A percentile compares a stretch with the other conserved stretches of the same genome.
phyloP scores from a whole-genome alignment of 805 yeast species.

The Kodamaea kaohsiungensis region DNA sequence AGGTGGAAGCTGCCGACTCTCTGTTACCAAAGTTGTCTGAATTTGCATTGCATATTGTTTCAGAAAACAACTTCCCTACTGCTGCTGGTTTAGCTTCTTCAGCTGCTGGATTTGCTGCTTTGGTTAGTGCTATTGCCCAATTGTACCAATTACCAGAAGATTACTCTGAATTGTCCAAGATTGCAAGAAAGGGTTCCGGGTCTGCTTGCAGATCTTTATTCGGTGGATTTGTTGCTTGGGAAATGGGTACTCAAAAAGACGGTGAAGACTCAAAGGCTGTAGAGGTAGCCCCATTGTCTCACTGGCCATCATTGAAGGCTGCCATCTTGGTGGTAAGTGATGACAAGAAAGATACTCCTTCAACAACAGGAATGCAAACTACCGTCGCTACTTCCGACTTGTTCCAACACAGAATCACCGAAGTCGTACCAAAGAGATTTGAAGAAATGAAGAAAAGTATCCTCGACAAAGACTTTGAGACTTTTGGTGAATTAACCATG shows the following conservation, averaged over 20 bases:
- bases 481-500: constrained; percentile 91
- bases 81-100: constrained; percentile 98
- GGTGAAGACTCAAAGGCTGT: constrained; percentile 97
- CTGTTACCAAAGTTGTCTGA: constrained; percentile 60
- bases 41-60: constrained; percentile 74
- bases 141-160: constrained; percentile 84
- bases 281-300: constrained; percentile 77
- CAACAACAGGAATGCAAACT: constrained; percentile 94
- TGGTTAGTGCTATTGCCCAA: constrained; percentile 84
- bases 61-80: constrained; percentile 97
- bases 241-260: constrained; percentile 75
- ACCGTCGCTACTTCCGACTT: constrained; percentile 89
- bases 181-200: constrained; percentile 98
- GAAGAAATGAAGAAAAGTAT: constrained; percentile 81
- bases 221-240: constrained; percentile 99
- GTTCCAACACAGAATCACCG: constrained; percentile 73
- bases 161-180: constrained; percentile 80
- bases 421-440: constrained; percentile 85
- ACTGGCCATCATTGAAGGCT: constrained; percentile 93
- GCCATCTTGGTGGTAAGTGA: constrained; percentile 91
- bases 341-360: constrained; percentile 90
- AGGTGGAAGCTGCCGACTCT: constrained; percentile 57
- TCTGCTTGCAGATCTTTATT: constrained; percentile 96
- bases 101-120: constrained; percentile 98
- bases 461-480: constrained; percentile 66